phyloP scores from a whole-genome alignment of 352 stramenopile genomes.

The Phytophthora pseudosyringae region DNA sequence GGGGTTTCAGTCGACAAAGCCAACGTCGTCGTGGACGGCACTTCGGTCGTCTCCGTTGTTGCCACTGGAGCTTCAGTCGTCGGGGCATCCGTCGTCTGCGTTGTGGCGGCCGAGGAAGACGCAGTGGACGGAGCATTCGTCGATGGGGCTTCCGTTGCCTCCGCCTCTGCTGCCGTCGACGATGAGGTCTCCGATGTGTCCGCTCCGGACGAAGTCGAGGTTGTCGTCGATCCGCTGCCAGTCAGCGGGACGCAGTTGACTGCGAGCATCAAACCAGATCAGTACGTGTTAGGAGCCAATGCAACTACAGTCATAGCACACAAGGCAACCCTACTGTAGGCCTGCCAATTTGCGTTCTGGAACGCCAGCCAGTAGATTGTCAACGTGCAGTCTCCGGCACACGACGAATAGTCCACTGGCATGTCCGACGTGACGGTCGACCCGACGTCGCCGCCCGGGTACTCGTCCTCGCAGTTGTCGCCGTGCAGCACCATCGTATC shows the following conservation, averaged over 20 bases:
- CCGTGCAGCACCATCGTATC: slow-evolving; percentile 43
- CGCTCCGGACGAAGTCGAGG: not conserved
- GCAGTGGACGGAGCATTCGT: not conserved
- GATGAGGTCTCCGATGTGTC: not conserved
- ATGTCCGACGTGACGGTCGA: slow-evolving; percentile 31
- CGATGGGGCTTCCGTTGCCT: not conserved
- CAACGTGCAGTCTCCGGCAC: slow-evolving; percentile 38
- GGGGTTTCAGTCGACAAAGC: slow-evolving; percentile 6
- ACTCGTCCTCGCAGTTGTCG: slow-evolving; percentile 51
- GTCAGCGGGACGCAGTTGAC: slow-evolving; percentile 28
- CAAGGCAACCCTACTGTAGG: too few relatives aligned
- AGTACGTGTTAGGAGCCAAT: too few relatives aligned
- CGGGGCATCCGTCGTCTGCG: slow-evolving; percentile 12
- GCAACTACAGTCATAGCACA: too few relatives aligned
- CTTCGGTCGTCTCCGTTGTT: slow-evolving; percentile 7
- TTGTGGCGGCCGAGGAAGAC: too few relatives aligned
- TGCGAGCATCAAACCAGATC: not conserved
- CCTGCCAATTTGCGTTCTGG: not conserved
- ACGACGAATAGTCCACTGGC: slow-evolving; percentile 48
- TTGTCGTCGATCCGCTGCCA: slow-evolving; percentile 11
- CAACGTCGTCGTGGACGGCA: too few relatives aligned
- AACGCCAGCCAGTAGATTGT: not conserved
- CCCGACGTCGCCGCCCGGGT: too few relatives aligned
- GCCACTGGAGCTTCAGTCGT: slow-evolving; percentile 7
- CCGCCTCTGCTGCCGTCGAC: not conserved